Base-by-base conservation (phyloP, 129 eudicot genomes). In the Smallanthus sonchifolius region DNA sequence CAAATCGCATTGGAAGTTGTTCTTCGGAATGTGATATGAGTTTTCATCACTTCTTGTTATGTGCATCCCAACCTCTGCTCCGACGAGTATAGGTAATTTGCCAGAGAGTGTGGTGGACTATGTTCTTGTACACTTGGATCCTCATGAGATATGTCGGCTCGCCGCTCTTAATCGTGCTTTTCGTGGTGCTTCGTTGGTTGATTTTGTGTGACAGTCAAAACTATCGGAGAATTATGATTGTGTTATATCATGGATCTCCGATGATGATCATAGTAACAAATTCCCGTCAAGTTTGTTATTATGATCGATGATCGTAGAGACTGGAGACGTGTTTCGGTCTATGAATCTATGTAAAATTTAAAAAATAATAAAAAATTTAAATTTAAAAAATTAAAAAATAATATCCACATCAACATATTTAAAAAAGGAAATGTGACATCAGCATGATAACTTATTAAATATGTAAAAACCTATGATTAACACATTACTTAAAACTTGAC, bases 71-170 rank as follows among this genome's bases (percentile, higher is more conserved):
- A 34, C 68, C 40, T n/a, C 80, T 16, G 2, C 78, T 16, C 72
- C 73, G n/a, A 76, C 95, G 0, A 67, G 83, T 20, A 79, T 93
- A 2, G 98, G 96, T 8, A 96, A 93, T 72, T 75, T 93, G 82
- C 98, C 98, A 67, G 96, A 93, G 51, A 88, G 97, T 73, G 90
- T 90, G 43, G 91, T 86, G 80, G 97, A 91, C 5, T 57, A 78
- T 36, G 84, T 93, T 64, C 69, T 93, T 77, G 64, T 76, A 62
- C 67, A 90, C 78, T 69, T 93, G 52, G 80, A 84, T 62, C 96
- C 95, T 6, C 88, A 80, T 2, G 84, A 93, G 82, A 93, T 93
- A 48, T 93, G 96, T 52, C 69, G 69, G 17, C 75, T 93, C 5
- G 90, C 92, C 0, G 79, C 15, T 37, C 60, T 93, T 42, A 93